Evolutionary conservation across 140 eudicot species (phyloP), one percentile per base, ranked within the genome.

Genomic region (Oenanthe javanica): DNA sequence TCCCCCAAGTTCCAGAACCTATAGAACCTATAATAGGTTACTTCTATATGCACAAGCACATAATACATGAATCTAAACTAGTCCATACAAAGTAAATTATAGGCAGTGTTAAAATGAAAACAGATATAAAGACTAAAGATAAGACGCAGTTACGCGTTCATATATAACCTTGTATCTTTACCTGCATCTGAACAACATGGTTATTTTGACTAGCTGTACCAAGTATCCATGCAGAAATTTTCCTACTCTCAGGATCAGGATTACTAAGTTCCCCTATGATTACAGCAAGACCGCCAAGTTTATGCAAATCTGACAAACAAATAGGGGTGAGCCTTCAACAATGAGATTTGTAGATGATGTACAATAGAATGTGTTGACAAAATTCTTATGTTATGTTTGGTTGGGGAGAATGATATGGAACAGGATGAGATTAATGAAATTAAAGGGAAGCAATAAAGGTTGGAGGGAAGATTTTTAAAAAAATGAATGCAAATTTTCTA

Each of bases 151-250:
- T 8, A 67, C 73, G 27, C 31, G 74, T 67, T 67, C 46, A 67
- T 10, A 67, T 13, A 31, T 19, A 67, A 67, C 74, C 21, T 67
- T 67, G 46, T 31, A 36, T 67, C 21, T 67, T 43, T 84, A 91
- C 97, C 96, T 94, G 98, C 47, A 89, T 84, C 89, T 94, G 97
- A 86, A 94, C 91, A 82, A 88, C 69, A 51, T 88, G 97, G 77
- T 94, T 94, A 81, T 92, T 94, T 87, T 94, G 97, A 86, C 90
- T 85, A 77, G 97, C 98, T 88, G 88, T 90, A 73, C 94, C 98
- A 84, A 94, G 84, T 79, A 94, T 80, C 97, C 91, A 94, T 18
- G 97, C 98, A 82, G 90, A 85, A 82, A 79, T 84, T n/a, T 73
- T 86, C 85, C 97, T 88, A 69, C 89, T 87, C 80, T 80, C 87